phyloP scores from a whole-genome alignment of 768 basidiomycete species.

The Leccinum ochraceum region DNA sequence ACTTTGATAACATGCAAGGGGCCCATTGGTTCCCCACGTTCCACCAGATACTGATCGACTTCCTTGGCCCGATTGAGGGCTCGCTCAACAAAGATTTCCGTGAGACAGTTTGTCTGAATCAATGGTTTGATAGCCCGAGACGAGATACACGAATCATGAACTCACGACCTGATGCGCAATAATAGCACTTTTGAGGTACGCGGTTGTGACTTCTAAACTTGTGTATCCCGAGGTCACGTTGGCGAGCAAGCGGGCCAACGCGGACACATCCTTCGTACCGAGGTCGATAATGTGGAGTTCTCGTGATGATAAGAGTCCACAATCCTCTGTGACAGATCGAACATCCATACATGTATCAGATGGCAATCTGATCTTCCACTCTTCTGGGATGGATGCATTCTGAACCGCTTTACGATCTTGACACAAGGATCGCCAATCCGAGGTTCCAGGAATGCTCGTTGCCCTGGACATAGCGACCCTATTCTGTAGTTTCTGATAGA shows the following conservation, averaged over 20 bases:
- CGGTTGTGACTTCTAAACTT: conserved; percentile 29
- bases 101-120: conserved; percentile 29
- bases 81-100: conserved; percentile 29
- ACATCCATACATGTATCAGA: conserved; percentile 21
- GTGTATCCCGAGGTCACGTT: conserved; percentile 24
- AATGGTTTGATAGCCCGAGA: not conserved
- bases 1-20: conserved; percentile 41
- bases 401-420: conserved; percentile 19
- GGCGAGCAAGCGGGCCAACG: conserved; percentile 23
- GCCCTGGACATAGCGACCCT: not conserved
- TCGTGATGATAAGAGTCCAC: conserved; percentile 24
- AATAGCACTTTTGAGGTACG: conserved; percentile 32
- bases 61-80: conserved; percentile 29
- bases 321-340: conserved; percentile 21
- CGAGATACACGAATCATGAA: not conserved
- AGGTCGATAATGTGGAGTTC: conserved; percentile 26
- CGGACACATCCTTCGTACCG: conserved; percentile 26
- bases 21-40: conserved; percentile 33
- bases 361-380: conserved; percentile 24
- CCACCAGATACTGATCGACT: conserved; percentile 24
- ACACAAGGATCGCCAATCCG: conserved; percentile 27
- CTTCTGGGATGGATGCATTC: conserved; percentile 25
- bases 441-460: not conserved
- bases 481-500: not conserved
- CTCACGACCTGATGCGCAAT: conserved; percentile 29